A percentile compares a stretch with the other conserved stretches of the same genome.
phyloP scores from a whole-genome alignment of 768 basidiomycete species.

The Lactarius akahatsu region DNA sequence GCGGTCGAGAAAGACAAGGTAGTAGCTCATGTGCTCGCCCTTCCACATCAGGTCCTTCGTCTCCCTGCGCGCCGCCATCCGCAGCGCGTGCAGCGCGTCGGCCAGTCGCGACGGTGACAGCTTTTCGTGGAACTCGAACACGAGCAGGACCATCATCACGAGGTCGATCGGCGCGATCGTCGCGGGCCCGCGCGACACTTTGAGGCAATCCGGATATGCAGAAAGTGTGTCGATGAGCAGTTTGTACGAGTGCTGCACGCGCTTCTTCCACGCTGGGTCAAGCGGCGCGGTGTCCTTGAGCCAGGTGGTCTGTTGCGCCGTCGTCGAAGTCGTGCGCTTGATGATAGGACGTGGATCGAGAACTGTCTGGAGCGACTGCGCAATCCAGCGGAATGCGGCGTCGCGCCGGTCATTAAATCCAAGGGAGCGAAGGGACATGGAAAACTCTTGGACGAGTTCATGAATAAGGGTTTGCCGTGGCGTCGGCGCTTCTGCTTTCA shows the following conservation, averaged over 20 bases:
- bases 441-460: conserved; percentile 27
- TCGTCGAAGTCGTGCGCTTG: conserved; percentile 34
- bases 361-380: conserved; percentile 53
- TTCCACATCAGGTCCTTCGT: conserved; percentile 28
- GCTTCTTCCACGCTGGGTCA: conserved; percentile 15
- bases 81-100: conserved; percentile 16
- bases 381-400: conserved; percentile 56
- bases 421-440: conserved; percentile 33
- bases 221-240: conserved; percentile 22
- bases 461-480: conserved; percentile 30
- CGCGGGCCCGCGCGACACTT: conserved; percentile 22
- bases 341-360: conserved; percentile 41
- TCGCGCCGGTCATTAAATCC: conserved; percentile 55
- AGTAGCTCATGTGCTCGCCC: conserved; percentile 17
- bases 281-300: conserved; percentile 34
- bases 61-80: conserved; percentile 23
- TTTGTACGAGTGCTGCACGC: conserved; percentile 21
- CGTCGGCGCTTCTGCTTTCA: conserved; percentile 33
- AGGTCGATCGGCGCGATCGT: conserved; percentile 30
- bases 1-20: conserved; percentile 17
- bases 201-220: conserved; percentile 15
- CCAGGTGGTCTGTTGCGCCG: conserved; percentile 51
- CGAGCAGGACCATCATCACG: conserved; percentile 25
- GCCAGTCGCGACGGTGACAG: conserved; percentile 13
- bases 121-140: conserved; percentile 19